A percentile compares a stretch with the other conserved stretches of the same genome.
phyloP scores from a whole-genome alignment of 495 filamentous ascomycete species.

The Thermothielavioides terrestris region DNA sequence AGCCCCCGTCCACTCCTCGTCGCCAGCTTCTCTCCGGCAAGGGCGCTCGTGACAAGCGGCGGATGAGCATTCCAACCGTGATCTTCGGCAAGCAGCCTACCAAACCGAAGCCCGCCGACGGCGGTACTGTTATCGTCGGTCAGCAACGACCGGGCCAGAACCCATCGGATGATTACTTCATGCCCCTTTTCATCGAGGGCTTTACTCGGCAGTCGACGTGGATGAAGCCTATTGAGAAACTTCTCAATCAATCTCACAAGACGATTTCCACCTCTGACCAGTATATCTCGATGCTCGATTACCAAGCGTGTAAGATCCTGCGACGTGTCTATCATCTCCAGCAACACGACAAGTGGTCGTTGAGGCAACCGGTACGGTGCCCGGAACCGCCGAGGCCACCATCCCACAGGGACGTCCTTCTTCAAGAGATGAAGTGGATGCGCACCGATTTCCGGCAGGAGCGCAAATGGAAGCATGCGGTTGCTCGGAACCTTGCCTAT shows the following conservation, averaged over 20 bases:
- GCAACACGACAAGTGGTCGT: constrained; percentile 78
- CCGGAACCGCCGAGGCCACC: constrained; percentile 66
- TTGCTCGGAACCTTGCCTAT: constrained; percentile 65
- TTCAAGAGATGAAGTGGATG: constrained; percentile 95
- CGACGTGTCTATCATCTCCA: constrained; percentile 82
- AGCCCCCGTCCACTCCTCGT: constrained; percentile 30
- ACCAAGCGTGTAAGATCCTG: constrained; percentile 73
- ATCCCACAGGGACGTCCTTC: constrained; percentile 74
- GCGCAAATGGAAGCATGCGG: constrained; percentile 81
- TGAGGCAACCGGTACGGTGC: constrained; percentile 73
- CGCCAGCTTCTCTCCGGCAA: constrained; percentile 48
- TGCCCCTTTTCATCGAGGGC: constrained; percentile 69
- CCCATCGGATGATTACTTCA: constrained; percentile 62
- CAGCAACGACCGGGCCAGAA: constrained; percentile 32
- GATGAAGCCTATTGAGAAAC: constrained; percentile 55
- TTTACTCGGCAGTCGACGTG: constrained; percentile 49
- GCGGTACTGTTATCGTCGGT: constrained; percentile 24
- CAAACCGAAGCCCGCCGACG: constrained; percentile 17
- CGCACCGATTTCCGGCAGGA: constrained; percentile 91
- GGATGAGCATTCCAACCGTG: constrained; percentile 66
- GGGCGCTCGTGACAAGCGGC: constrained; percentile 52
- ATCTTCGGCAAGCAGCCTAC: constrained; percentile 58
- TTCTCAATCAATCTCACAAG: constrained; percentile 69
- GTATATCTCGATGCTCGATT: constrained; percentile 65
- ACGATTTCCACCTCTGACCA: constrained; percentile 72